Evolutionary conservation across 441 rosid genomes (phyloP).

Genomic region (Melastoma candidum): DNA sequence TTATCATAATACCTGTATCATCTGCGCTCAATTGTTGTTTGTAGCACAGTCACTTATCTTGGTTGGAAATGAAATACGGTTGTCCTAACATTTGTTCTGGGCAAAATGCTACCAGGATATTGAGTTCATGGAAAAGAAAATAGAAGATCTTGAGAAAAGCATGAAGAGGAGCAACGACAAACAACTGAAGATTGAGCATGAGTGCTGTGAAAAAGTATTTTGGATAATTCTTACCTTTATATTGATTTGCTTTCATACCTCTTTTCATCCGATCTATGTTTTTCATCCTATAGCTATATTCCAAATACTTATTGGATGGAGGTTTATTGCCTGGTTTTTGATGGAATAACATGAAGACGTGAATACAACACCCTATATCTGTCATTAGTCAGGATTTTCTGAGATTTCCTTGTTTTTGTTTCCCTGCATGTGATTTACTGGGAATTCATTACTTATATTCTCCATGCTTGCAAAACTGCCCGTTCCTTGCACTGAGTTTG

Average conservation of each 20-base stretch:
- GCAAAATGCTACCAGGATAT: slow-evolving; percentile 45
- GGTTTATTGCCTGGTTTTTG: too few species aligned
- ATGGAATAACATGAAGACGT: too few species aligned
- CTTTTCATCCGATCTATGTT: slow-evolving; percentile 1
- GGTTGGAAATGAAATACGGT: neutral
- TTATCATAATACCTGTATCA: too few species aligned
- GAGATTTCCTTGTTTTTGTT: too few species aligned
- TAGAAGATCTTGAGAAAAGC: slow-evolving; percentile 55
- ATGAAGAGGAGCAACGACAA: slow-evolving; percentile 99
- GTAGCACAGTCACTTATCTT: neutral
- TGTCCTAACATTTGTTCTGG: neutral
- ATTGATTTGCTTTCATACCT: slow-evolving; percentile 9
- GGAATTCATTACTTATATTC: neutral
- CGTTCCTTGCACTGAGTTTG: slow-evolving; percentile 2
- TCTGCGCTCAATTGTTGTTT: neutral
- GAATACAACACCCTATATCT: too few species aligned
- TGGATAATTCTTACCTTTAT: slow-evolving; percentile 3
- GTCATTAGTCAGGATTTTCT: too few species aligned
- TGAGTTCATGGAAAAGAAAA: slow-evolving; percentile 70
- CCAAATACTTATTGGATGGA: too few species aligned
- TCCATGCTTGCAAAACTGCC: neutral
- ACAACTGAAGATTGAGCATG: slow-evolving; percentile 77
- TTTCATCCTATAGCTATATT: too few species aligned
- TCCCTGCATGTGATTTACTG: too few species aligned
- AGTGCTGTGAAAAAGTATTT: slow-evolving; percentile 64